Base-by-base conservation (phyloP, 2,329 filamentous ascomycete genomes). In the Zymoseptoria pseudotritici region DNA sequence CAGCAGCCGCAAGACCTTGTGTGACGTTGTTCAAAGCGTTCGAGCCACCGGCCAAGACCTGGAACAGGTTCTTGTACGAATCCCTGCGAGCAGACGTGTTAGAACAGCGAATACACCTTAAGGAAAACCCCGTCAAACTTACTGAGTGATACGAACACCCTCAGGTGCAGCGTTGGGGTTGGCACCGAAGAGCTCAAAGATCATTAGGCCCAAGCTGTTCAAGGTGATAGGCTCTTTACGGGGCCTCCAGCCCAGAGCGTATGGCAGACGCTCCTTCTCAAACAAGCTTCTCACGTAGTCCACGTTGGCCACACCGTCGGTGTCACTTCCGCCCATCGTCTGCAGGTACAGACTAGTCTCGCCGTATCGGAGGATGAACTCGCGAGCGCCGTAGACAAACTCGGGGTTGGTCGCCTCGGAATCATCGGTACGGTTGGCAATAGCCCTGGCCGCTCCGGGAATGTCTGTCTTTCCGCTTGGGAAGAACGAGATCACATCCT, bases 261-360 rank as follows among this genome's bases (percentile, higher is more conserved):
- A 72, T 2, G 71, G 72, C 17, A 73, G 56, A 53, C 61, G 65
- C 58, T 72, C 69, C 59, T 72, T 52, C 61, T 72, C 61, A 50
- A 65, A 62, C 24, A 65, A 24, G 13, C 62, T 66, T 53, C 64
- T 65, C 17, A 73, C 66, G 55, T 68, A 73, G 8, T 70, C 61
- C 17, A 73, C 24, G 1, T 61, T 65, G 10, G 70, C 70, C 21
- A 65, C 62, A 8, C 70, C 71, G 13, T 61, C 66, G 13, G 60
- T 54, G 3, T 69, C 68, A 53, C 70, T 61, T 26, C 68, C 67
- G 13, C 36, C 36, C 63, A 74, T 67, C 1, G 67, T 66, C 17
- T 65, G 66, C 17, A 73, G 56, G 52, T 71, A 73, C 2, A 74
- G 55, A 1, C 69, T 70, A 0, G 70, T 73, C 64, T 74, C 72